phyloP scores from a whole-genome alignment of 352 stramenopile genomes.

The Pythium rishiriense region DNA sequence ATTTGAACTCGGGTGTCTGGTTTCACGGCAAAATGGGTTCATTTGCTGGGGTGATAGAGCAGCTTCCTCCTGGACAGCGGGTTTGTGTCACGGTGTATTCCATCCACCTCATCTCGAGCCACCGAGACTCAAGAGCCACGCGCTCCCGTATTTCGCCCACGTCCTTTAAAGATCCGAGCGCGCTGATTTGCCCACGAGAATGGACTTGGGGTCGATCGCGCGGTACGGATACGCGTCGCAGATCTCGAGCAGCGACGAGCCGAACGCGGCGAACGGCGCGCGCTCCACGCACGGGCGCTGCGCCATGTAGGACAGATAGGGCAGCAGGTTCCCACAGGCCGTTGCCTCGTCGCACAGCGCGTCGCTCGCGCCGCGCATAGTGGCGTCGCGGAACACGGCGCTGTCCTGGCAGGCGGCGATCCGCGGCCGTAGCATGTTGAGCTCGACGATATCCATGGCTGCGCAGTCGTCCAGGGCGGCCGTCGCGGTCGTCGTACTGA shows the following conservation, averaged over 20 bases:
- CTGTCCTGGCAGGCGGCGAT: constrained; percentile 8
- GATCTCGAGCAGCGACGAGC: neutral
- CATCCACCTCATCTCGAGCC: too few relatives aligned
- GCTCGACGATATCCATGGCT: constrained; percentile 11
- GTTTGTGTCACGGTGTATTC: too few relatives aligned
- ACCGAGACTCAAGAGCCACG: too few relatives aligned
- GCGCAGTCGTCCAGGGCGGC: constrained; percentile 2
- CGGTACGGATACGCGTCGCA: constrained; percentile 18
- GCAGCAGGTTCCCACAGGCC: constrained; percentile 8
- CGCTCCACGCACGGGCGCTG: constrained; percentile 10
- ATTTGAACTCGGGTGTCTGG: too few relatives aligned
- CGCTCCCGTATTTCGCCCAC: neutral
- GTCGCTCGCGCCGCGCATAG: neutral
- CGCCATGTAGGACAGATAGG: constrained; percentile 19
- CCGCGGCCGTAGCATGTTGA: constrained; percentile 10
- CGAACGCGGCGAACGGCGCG: constrained; percentile 4
- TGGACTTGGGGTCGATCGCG: constrained; percentile 21
- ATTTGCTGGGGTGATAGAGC: too few relatives aligned
- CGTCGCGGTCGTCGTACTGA: neutral
- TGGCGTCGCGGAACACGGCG: neutral
- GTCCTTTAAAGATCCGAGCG: constrained; percentile 4
- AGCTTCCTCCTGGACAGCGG: too few relatives aligned
- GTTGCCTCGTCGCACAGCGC: constrained; percentile 7
- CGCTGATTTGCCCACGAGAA: constrained; percentile 18
- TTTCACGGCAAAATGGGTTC: too few relatives aligned